These are phyloP conservation scores for Collybia mongolica DNA, from an alignment of 768 basidiomycete species.

Conservation along the genomic window DNA sequence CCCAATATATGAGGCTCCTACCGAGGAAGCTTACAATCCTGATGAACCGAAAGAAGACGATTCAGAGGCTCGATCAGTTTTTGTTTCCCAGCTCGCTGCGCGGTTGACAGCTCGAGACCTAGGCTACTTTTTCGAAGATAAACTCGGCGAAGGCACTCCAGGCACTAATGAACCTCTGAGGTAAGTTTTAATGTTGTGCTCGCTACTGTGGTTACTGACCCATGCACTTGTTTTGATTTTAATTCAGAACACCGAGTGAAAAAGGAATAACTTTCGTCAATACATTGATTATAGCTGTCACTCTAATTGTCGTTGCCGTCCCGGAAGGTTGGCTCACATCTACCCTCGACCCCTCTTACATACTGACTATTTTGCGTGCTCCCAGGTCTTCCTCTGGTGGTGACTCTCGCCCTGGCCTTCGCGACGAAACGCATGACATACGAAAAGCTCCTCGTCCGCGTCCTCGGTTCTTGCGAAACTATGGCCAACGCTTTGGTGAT, in stretches of 20 bases:
- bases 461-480: conserved; percentile 95
- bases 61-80: conserved; percentile 97
- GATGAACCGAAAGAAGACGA: conserved; percentile 95
- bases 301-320: conserved; percentile 56
- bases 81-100: conserved; percentile 97
- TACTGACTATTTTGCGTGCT: too few relatives aligned
- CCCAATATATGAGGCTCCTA: conserved; percentile 67
- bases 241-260: conserved; percentile 60
- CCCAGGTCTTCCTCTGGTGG: too few relatives aligned
- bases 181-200: too few relatives aligned
- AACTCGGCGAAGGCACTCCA: too few relatives aligned
- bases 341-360: background rate
- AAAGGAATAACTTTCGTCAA: conserved; percentile 92
- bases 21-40: conserved; percentile 70
- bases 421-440: conserved; percentile 98
- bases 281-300: conserved; percentile 93
- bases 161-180: conserved; percentile 56
- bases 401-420: too few relatives aligned
- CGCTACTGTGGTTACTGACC: too few relatives aligned
- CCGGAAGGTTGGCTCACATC: conserved; percentile 36
- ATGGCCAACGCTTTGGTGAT: conserved; percentile 98
- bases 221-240: background rate
- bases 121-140: background rate
- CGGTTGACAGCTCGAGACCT: conserved; percentile 60
- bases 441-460: conserved; percentile 92